Conservation (phyloP, 768 basidiomycete species). For the Lactifluus piperatus region DNA sequence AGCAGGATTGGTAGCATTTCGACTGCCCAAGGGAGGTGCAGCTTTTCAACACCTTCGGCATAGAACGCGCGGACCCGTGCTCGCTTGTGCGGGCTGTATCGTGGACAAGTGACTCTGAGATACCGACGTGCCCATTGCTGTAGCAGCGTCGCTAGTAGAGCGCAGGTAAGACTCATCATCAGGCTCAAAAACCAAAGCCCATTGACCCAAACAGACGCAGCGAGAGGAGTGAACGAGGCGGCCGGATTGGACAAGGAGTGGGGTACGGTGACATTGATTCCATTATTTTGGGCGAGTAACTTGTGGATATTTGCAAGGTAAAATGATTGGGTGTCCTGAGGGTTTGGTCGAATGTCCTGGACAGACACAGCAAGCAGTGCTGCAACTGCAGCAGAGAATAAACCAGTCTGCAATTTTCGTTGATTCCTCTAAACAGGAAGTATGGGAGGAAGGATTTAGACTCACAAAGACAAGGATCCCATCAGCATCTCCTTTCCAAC, state of each 20-base stretch:
- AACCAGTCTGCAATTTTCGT: slow-evolving; percentile 3
- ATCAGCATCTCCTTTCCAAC: slow-evolving; percentile 16
- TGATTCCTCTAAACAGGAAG: neutral
- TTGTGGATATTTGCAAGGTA: slow-evolving; percentile 7
- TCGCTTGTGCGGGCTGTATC: slow-evolving; percentile 26
- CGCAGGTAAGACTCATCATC: slow-evolving; percentile 34
- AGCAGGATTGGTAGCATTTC: slow-evolving; percentile 39
- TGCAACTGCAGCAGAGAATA: slow-evolving; percentile 17
- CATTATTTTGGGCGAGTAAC: neutral
- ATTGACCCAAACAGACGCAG: slow-evolving; percentile 32
- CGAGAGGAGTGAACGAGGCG: slow-evolving; percentile 19
- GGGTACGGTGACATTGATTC: neutral
- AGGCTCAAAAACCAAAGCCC: slow-evolving; percentile 34
- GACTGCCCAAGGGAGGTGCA: slow-evolving; percentile 34
- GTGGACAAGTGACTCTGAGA: slow-evolving; percentile 22
- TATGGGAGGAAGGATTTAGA: neutral
- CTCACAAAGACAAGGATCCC: slow-evolving; percentile 14
- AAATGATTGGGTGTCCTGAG: neutral
- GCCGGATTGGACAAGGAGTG: neutral
- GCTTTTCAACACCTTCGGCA: slow-evolving; percentile 32
- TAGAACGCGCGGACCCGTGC: slow-evolving; percentile 35
- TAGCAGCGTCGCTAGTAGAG: slow-evolving; percentile 37
- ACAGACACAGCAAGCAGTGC: slow-evolving; percentile 8
- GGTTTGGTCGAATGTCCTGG: neutral
- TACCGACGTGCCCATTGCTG: slow-evolving; percentile 44